Conservation (phyloP, 345 rosid species). For the Streptanthus diversifolius region DNA sequence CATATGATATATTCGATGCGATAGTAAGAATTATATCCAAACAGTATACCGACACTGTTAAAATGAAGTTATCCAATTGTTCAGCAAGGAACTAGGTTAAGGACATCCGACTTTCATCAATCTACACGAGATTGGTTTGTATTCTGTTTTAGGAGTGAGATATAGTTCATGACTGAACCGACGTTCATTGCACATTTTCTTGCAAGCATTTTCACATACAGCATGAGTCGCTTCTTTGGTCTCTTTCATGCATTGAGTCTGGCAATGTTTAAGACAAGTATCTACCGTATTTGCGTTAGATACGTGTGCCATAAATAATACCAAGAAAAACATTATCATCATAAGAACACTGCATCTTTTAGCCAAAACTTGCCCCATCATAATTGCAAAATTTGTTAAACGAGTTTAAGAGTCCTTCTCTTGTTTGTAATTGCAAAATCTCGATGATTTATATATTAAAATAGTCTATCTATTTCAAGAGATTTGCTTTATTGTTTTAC, state of each 20-base stretch:
- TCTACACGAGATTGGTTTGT: background rate
- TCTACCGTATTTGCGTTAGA: background rate
- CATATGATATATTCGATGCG: too few species aligned
- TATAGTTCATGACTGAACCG: background rate
- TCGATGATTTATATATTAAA: too few species aligned
- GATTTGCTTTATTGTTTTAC: too few species aligned
- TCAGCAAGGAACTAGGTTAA: too few species aligned
- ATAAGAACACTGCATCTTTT: background rate
- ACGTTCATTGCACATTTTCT: background rate
- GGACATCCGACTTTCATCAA: background rate
- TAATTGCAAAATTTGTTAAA: background rate
- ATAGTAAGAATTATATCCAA: too few species aligned
- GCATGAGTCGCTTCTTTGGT: background rate
- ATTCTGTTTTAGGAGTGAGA: background rate
- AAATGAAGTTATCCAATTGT: too few species aligned
- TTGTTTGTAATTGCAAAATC: background rate
- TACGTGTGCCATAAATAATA: background rate
- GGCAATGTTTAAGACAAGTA: background rate
- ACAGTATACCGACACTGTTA: too few species aligned
- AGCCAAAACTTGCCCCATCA: background rate
- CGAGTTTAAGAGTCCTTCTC: background rate
- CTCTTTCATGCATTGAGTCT: background rate
- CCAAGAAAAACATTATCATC: background rate
- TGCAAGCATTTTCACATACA: background rate
- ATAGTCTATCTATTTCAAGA: too few species aligned